These are phyloP conservation scores for Solanum hybrid DNA, from an alignment of 305 asterid species.

Conservation along the genomic window DNA sequence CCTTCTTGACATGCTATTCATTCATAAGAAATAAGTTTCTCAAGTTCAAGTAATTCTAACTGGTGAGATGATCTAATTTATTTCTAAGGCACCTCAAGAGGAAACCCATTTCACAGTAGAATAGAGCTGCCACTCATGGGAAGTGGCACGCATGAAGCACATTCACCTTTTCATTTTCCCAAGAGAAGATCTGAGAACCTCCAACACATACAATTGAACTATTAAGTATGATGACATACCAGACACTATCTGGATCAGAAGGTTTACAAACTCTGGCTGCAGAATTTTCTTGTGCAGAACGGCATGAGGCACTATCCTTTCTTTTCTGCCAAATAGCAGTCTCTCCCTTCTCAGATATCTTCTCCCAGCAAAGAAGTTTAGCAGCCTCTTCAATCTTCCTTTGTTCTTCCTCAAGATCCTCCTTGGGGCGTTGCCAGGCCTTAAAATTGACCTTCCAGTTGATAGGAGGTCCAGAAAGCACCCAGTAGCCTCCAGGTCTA, in stretches of 20 bases:
- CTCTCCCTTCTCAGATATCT: slow-evolving; percentile 81
- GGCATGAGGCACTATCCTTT: slow-evolving; percentile 69
- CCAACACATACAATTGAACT: not conserved
- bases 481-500: slow-evolving; percentile 97
- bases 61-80: not conserved
- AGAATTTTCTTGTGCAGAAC: slow-evolving; percentile 59
- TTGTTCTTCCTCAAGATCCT: slow-evolving; percentile 88
- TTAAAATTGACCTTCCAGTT: slow-evolving; percentile 65
- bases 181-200: not conserved
- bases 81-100: not conserved
- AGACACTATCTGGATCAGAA: slow-evolving; percentile 66
- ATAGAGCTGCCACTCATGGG: not conserved
- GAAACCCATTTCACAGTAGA: not conserved
- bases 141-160: not conserved
- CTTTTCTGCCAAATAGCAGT: slow-evolving; percentile 91
- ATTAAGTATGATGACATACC: slow-evolving; percentile 32
- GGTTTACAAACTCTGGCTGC: slow-evolving; percentile 53
- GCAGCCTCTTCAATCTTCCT: slow-evolving; percentile 86
- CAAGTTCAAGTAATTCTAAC: not conserved
- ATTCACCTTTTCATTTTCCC: not conserved
- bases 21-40: not conserved
- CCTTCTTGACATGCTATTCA: not conserved
- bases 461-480: slow-evolving; percentile 96
- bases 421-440: slow-evolving; percentile 91
- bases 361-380: slow-evolving; percentile 91